Conservation (phyloP, 108 stramenopile species). For the Fragilaria radians region DNA sequence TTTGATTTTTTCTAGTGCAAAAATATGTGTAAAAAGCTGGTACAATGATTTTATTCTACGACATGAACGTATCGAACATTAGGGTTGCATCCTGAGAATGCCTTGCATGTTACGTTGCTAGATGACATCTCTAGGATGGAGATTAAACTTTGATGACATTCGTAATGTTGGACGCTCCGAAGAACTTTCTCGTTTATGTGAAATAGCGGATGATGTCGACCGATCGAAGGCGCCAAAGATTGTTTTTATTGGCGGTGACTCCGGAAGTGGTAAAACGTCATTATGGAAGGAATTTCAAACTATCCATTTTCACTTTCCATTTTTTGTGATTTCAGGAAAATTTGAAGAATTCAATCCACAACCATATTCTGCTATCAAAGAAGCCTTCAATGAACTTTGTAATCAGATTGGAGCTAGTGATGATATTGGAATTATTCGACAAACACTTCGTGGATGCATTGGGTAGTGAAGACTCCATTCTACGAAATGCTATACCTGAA, state of each 20-base stretch:
- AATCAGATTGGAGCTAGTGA: neutral
- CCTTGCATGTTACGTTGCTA: too few relatives aligned
- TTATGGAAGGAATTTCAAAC: neutral
- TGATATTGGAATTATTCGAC: neutral
- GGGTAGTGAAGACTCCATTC: neutral
- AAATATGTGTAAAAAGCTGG: too few relatives aligned
- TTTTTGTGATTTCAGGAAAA: neutral
- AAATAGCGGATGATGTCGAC: neutral
- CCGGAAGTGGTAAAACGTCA: neutral
- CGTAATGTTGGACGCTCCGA: neutral
- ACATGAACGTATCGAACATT: too few relatives aligned
- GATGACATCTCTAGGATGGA: too few relatives aligned
- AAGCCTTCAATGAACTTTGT: constrained; percentile 3
- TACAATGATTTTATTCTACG: too few relatives aligned
- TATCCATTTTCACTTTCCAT: neutral
- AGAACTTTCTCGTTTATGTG: neutral
- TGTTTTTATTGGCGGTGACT: neutral
- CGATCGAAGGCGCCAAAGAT: neutral
- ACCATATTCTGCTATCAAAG: neutral
- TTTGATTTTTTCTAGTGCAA: too few relatives aligned
- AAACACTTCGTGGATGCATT: neutral
- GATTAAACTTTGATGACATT: neutral
- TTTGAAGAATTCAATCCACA: neutral
- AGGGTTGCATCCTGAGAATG: too few relatives aligned
- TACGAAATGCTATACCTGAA: neutral